Evolutionary conservation across 2,329 filamentous ascomycete genomes (phyloP).

Genomic region (Monilinia laxa): DNA sequence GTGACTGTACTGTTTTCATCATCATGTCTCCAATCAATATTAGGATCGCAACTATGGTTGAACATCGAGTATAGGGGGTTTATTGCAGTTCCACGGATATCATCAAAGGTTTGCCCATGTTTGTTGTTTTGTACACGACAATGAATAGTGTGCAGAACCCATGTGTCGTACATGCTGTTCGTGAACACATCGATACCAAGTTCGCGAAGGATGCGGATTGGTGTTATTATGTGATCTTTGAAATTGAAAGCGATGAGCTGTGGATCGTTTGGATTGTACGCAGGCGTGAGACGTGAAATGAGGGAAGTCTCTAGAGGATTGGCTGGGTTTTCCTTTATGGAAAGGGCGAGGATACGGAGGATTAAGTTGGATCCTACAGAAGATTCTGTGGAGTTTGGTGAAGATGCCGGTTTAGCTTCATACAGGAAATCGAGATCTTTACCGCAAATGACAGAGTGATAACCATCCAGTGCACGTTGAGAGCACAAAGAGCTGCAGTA

Average conservation of each 20-base stretch:
- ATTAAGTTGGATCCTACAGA: conserved; percentile 37
- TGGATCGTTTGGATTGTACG: conserved; percentile 34
- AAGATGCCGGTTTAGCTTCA: conserved; percentile 26
- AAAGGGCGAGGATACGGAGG: conserved; percentile 37
- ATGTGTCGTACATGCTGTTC: conserved; percentile 37
- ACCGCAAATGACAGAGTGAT: conserved; percentile 37
- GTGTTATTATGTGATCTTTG: conserved; percentile 35
- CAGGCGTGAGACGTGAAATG: conserved; percentile 38
- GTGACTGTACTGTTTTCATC: conserved; percentile 33
- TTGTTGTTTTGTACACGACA: conserved; percentile 41
- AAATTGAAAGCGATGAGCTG: conserved; percentile 39
- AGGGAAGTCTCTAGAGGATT: conserved; percentile 38
- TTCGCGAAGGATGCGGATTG: conserved; percentile 37
- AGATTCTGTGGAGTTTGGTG: conserved; percentile 29
- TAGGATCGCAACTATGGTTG: conserved; percentile 41
- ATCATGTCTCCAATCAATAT: conserved; percentile 37
- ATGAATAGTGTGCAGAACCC: conserved; percentile 40
- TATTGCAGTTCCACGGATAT: conserved; percentile 38
- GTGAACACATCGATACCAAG: conserved; percentile 39
- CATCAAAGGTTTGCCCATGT: conserved; percentile 33
- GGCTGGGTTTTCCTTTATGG: conserved; percentile 31
- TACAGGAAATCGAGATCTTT: conserved; percentile 39
- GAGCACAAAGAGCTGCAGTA: conserved; percentile 38
- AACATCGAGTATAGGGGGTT: conserved; percentile 39
- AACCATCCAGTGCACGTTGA: conserved; percentile 33